phyloP scores from a whole-genome alignment of 2,329 filamentous ascomycete species.

The Alternaria viburni region DNA sequence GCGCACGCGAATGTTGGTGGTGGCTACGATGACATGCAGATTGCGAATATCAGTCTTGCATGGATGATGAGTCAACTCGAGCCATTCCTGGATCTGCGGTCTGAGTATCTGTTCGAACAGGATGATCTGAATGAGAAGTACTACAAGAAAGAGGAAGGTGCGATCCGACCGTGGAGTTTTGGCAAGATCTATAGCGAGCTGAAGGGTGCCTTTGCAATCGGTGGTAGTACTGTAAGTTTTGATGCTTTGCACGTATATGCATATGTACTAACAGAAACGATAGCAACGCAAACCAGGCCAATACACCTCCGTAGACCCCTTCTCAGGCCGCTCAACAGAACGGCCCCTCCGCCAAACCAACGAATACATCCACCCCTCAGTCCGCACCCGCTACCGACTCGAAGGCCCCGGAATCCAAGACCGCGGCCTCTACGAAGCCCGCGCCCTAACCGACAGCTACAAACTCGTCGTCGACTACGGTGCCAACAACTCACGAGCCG shows the following conservation, averaged over 20 bases:
- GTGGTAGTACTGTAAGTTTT: slow-evolving; percentile 48
- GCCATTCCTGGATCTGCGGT: slow-evolving; percentile 56
- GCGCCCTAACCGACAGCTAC: slow-evolving; percentile 55
- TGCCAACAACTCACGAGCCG: slow-evolving; percentile 27
- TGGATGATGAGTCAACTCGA: slow-evolving; percentile 64
- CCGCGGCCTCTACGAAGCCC: slow-evolving; percentile 53
- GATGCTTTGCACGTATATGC: background rate
- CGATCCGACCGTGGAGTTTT: slow-evolving; percentile 56
- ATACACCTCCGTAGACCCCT: slow-evolving; percentile 55
- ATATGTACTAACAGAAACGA: slow-evolving; percentile 12
- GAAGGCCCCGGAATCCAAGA: slow-evolving; percentile 56
- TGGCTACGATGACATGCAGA: slow-evolving; percentile 52
- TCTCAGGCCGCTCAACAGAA: slow-evolving; percentile 50
- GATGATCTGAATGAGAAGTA: slow-evolving; percentile 54
- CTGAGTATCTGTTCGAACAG: slow-evolving; percentile 56
- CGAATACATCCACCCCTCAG: slow-evolving; percentile 60
- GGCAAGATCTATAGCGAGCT: slow-evolving; percentile 54
- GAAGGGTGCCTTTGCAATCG: slow-evolving; percentile 55
- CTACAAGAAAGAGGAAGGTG: slow-evolving; percentile 52
- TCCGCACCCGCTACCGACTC: slow-evolving; percentile 53
- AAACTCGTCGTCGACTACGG: slow-evolving; percentile 55
- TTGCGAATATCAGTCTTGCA: slow-evolving; percentile 60
- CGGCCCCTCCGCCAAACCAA: slow-evolving; percentile 56
- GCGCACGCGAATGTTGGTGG: slow-evolving; percentile 61
- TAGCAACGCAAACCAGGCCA: slow-evolving; percentile 55